These are phyloP conservation scores for Ustilago vetiveriae DNA, from an alignment of 1,284 basidiomycete genomes.

Conservation along the genomic window DNA sequence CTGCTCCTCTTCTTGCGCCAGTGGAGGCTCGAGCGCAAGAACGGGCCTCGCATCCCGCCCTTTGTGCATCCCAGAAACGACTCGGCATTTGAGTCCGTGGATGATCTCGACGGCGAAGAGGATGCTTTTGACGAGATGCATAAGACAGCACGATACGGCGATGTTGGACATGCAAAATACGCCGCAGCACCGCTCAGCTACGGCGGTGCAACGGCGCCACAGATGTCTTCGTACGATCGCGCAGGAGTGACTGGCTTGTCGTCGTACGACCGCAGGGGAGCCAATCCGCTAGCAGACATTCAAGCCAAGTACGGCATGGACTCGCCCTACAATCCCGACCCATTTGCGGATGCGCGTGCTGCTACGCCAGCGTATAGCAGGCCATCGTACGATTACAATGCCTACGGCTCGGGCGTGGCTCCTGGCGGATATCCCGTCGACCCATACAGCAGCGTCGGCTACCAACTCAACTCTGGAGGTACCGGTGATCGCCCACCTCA, in stretches of 20 bases:
- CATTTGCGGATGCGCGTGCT: constrained; percentile 30
- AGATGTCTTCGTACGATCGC: constrained; percentile 36
- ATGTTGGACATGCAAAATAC: constrained; percentile 34
- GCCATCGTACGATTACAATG: constrained; percentile 49
- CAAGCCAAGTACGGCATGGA: constrained; percentile 52
- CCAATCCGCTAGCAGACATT: constrained; percentile 49
- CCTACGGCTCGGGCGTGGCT: constrained; percentile 16
- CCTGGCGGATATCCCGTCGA: constrained; percentile 28
- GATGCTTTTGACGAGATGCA: constrained; percentile 32
- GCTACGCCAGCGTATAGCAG: constrained; percentile 23
- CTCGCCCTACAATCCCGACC: constrained; percentile 22
- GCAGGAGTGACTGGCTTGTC: constrained; percentile 36
- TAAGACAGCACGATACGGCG: constrained; percentile 41
- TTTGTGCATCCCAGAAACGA: constrained; percentile 59
- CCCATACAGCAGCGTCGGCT: constrained; percentile 46
- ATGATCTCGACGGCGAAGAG: constrained; percentile 49
- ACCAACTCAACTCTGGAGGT: constrained; percentile 34
- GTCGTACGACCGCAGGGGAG: constrained; percentile 38
- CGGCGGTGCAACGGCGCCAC: not conserved
- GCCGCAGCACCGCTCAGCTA: constrained; percentile 5
- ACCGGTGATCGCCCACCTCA: constrained; percentile 34
- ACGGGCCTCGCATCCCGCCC: constrained; percentile 61
- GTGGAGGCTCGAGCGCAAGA: constrained; percentile 59
- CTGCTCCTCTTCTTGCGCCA: constrained; percentile 55
- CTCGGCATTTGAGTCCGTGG: constrained; percentile 58